Conservation (phyloP, 2,329 filamentous ascomycete genomes). For the Nemania bipapillata region DNA sequence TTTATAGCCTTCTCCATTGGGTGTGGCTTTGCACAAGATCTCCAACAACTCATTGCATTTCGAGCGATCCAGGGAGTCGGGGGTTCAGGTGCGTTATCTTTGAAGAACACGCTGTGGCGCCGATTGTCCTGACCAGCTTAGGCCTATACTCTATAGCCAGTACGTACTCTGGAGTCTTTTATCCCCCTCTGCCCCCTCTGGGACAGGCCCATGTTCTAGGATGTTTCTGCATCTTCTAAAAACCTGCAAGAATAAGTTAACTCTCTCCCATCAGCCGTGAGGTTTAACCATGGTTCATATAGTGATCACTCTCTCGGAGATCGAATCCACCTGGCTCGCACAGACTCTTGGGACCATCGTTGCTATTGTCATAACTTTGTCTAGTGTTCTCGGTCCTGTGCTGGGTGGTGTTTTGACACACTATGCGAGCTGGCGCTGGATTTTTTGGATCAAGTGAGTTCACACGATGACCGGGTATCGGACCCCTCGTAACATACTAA, state of each 20-base stretch:
- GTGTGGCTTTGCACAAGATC: constrained; percentile 60
- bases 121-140: constrained; percentile 35
- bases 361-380: constrained; percentile 60
- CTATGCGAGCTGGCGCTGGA: constrained; percentile 63
- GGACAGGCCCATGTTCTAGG: neutral
- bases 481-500: constrained; percentile 40
- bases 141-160: constrained; percentile 66
- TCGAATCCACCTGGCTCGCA: constrained; percentile 56
- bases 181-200: neutral
- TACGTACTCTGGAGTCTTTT: constrained; percentile 15
- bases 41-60: constrained; percentile 62
- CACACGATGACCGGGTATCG: neutral
- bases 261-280: neutral
- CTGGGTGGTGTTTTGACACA: constrained; percentile 63
- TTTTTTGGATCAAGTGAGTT: constrained; percentile 69
- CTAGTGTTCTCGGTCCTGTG: constrained; percentile 64
- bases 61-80: constrained; percentile 64
- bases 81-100: constrained; percentile 58
- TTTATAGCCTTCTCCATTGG: constrained; percentile 68
- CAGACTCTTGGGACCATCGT: constrained; percentile 60
- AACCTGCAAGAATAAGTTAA: neutral
- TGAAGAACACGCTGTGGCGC: neutral
- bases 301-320: constrained; percentile 64
- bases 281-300: constrained; percentile 12
- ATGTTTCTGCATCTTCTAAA: neutral